Evolutionary conservation across 2,329 filamentous ascomycete genomes (phyloP), one percentile per base, ranked within the genome.

Genomic region (Colletotrichum destructivum): DNA sequence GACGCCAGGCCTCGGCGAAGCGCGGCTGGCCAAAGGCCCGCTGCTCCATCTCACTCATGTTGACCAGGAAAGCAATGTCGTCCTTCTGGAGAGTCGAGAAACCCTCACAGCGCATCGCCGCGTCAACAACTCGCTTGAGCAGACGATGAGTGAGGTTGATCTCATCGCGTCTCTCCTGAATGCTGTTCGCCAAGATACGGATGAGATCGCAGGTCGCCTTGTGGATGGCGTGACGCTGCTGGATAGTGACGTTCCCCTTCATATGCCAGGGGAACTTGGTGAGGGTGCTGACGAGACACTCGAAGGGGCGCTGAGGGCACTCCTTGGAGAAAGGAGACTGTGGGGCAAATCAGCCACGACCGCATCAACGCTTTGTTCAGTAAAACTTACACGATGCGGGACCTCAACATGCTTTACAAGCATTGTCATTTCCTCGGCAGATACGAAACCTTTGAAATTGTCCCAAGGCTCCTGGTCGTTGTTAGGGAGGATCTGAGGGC

Each of bases 241-340:
- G 81, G 57, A 92, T 81, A 9, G 88, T 92, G 81, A 92, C 88
- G 64, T 83, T 75, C 3, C 88, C 80, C 1, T 89, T 84, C 78
- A 85, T 84, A 71, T 88, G 85, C 91, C 91, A 93, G 0, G 91
- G 91, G 54, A 91, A 85, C 82, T 92, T 90, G 71, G 85, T 86
- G 47, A 90, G 77, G 0, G 88, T 91, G 77, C 88, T 91, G 75
- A 92, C 90, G 76, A 92, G 82, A 77, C 86, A 90, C 81, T 93
- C 91, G 67, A 88, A 92, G 2, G 90, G 88, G 16, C 91, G 87
- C 80, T 92, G 90, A 0, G 90, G 89, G 74, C 89, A 91, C 35
- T 90, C 85, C 68, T 84, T 86, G 11, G 88, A 86, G 76, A 89
- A 92, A 0, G 88, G 87, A 15, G 89, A 89, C 89, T 91, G 13